These are phyloP conservation scores for Leishmania arabica DNA, from an alignment of 208 protist genomes.

Conservation along the genomic window DNA sequence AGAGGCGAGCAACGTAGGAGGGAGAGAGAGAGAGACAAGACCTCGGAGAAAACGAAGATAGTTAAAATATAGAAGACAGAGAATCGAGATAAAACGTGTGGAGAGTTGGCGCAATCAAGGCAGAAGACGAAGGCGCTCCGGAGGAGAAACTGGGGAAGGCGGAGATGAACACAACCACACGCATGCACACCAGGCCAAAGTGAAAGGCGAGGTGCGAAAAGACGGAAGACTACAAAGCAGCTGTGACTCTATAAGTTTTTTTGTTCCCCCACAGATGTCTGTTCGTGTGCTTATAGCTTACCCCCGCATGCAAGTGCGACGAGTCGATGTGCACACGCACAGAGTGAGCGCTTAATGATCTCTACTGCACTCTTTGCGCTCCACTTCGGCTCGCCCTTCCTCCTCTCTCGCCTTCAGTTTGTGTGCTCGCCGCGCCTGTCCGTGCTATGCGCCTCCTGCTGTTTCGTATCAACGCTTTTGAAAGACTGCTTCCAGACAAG, in stretches of 20 bases:
- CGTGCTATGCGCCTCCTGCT: not conserved
- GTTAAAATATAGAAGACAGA: not conserved
- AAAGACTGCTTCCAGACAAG: not conserved
- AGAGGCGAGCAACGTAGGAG: not conserved
- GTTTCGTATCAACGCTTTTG: not conserved
- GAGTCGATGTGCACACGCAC: not conserved
- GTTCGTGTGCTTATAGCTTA: not conserved
- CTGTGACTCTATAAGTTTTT: not conserved
- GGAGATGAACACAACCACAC: not conserved
- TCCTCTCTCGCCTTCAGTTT: not conserved
- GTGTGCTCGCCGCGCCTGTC: not conserved
- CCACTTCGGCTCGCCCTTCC: not conserved
- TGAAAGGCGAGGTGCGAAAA: not conserved
- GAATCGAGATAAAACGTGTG: not conserved
- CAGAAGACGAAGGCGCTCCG: not conserved
- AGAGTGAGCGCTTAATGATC: not conserved
- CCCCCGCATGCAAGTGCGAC: not conserved
- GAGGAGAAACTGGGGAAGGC: not conserved
- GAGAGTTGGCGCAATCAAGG: not conserved
- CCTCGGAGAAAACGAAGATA: not conserved
- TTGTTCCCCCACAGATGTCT: not conserved
- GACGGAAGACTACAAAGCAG: not conserved
- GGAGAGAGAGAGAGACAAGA: not conserved
- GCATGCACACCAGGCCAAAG: not conserved
- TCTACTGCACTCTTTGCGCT: not conserved